phyloP scores from a whole-genome alignment of 768 basidiomycete species.

The Amanita pallidorosea region DNA sequence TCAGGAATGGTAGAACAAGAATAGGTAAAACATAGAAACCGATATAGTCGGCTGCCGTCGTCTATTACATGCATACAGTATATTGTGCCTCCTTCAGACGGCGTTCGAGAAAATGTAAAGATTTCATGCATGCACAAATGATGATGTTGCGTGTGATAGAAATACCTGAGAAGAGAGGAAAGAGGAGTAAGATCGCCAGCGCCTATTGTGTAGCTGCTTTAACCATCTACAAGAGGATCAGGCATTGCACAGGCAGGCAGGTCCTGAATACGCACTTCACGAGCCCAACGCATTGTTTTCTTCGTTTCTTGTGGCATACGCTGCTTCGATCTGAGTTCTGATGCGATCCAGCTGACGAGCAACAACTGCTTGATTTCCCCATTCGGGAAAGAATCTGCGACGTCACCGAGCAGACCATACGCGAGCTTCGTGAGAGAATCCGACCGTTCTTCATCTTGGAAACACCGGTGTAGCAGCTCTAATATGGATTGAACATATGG shows the following conservation, averaged over 20 bases:
- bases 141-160: slow-evolving; percentile 18
- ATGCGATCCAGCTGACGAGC: slow-evolving; percentile 69
- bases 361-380: slow-evolving; percentile 76
- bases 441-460: slow-evolving; percentile 74
- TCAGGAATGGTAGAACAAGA: not conserved
- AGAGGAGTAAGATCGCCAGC: slow-evolving; percentile 12
- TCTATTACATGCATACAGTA: slow-evolving; percentile 51
- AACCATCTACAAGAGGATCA: slow-evolving; percentile 44
- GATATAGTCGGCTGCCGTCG: slow-evolving; percentile 15
- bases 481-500: slow-evolving; percentile 67
- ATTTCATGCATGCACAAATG: slow-evolving; percentile 34
- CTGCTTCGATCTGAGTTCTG: slow-evolving; percentile 61
- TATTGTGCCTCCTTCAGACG: slow-evolving; percentile 68
- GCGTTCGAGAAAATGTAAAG: slow-evolving; percentile 32
- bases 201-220: slow-evolving; percentile 69
- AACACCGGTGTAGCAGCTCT: slow-evolving; percentile 68
- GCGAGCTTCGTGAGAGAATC: slow-evolving; percentile 66
- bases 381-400: slow-evolving; percentile 78
- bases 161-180: slow-evolving; percentile 14
- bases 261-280: slow-evolving; percentile 51
- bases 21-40: slow-evolving; percentile 1
- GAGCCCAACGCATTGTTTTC: slow-evolving; percentile 88
- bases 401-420: slow-evolving; percentile 85
- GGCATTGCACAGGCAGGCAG: slow-evolving; percentile 2
- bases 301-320: slow-evolving; percentile 71